Base-by-base conservation (phyloP, 2,329 filamentous ascomycete genomes). In the Pseudocercospora macadamiae region DNA sequence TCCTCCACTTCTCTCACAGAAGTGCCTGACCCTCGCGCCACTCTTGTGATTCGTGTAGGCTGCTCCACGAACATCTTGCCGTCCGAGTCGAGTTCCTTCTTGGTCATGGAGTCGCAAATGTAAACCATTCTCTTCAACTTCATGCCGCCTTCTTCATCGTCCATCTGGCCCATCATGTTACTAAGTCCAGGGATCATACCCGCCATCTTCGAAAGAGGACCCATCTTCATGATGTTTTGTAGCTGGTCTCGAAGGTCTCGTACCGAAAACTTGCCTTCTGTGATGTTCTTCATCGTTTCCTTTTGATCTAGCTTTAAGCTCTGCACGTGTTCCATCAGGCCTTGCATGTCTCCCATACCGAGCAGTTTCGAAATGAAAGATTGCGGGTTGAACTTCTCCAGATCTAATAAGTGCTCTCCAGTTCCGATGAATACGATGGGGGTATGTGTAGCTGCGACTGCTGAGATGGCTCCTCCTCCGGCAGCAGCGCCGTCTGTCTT, bases 221-320 rank as follows among this genome's bases (percentile, higher is more conserved):
- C 95, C 95, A 99, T 97, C 80, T 99, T 99, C 92, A 97, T 97
- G 71, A 99, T 97, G 71, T 97, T 97, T 59, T 89, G 89, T 10
- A 99, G 86, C 73, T 99, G 96, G 73, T 99, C 95, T 18, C 95
- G 87, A 66, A 99, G 83, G 74, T 99, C 95, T 55, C 95, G 89
- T 30, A 99, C 85, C 0, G 95, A 96, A 76, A 97, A 99, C 64
- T 97, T 93, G 56, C 95, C 95, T 71, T 97, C 93, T 5, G 91
- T 89, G 66, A 99, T 96, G 79, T 99, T 93, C 81, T 99, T 99
- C 83, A 99, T 97, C 3, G 95, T 97, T 70, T 97, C 93, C 77
- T 99, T 97, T 67, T 97, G 95, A 75, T 97, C 93, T 51, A 97
- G 85, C 74, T 96, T 97, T 52, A 99, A 84, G 28, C 89, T 91